Evolutionary conservation across 2,329 filamentous ascomycete species (phyloP).

Genomic region (Beauveria sp.): DNA sequence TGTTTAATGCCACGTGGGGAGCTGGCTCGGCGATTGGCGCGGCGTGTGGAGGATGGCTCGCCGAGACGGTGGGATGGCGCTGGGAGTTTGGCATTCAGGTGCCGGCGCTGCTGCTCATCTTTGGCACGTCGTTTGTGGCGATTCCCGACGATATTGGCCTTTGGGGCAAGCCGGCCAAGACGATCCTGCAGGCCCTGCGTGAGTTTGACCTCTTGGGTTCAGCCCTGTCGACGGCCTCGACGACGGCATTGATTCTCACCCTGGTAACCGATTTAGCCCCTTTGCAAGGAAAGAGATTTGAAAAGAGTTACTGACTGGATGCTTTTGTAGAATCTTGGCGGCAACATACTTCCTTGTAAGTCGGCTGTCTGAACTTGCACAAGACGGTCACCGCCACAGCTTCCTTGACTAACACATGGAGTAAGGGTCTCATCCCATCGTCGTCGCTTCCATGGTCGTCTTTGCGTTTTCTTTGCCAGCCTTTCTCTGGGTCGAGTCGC

Average conservation of each 20-base stretch:
- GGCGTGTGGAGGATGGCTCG: slow-evolving; percentile 61
- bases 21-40: slow-evolving; percentile 53
- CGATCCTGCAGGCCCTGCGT: slow-evolving; percentile 40
- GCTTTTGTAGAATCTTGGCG: slow-evolving; percentile 45
- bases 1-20: slow-evolving; percentile 60
- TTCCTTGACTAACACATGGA: not conserved
- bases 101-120: slow-evolving; percentile 39
- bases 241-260: slow-evolving; percentile 52
- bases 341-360: slow-evolving; percentile 54
- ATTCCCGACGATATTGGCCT: slow-evolving; percentile 48
- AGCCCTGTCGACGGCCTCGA: slow-evolving; percentile 40
- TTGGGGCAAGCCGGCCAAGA: slow-evolving; percentile 34
- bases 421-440: slow-evolving; percentile 51
- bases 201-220: slow-evolving; percentile 53
- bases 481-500: slow-evolving; percentile 46
- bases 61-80: slow-evolving; percentile 64
- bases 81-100: slow-evolving; percentile 63
- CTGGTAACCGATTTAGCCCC: slow-evolving; percentile 32
- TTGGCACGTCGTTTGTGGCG: slow-evolving; percentile 36
- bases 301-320: not conserved
- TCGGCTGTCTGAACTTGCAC: slow-evolving; percentile 4
- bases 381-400: not conserved
- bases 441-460: slow-evolving; percentile 42
- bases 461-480: slow-evolving; percentile 40
- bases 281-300: not conserved